A percentile compares a stretch with the other conserved stretches of the same genome.
phyloP scores from a whole-genome alignment of 345 rosid genomes.

The Arabis hirsuta region DNA sequence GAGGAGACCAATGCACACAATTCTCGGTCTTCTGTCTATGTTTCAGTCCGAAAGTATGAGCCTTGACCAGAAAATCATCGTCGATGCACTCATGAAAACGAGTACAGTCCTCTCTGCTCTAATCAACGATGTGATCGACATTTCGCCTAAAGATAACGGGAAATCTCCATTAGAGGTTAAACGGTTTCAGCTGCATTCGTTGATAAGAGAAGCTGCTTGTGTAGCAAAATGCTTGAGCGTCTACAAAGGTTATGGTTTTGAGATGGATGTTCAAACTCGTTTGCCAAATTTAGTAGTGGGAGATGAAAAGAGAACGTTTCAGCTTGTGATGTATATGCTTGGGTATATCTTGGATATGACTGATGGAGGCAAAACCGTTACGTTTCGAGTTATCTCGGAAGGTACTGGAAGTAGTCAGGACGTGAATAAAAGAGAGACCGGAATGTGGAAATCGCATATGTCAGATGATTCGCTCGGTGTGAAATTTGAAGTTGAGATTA shows the following conservation, averaged over 20 bases:
- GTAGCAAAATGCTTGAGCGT: conserved; percentile 84
- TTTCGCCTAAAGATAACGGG: conserved; percentile 70
- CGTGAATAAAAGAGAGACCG: conserved; percentile 54
- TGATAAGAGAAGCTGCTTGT: conserved; percentile 84
- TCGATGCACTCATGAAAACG: conserved; percentile 71
- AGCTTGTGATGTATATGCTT: conserved; percentile 90
- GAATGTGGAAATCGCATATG: conserved; percentile 56
- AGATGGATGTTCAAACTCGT: conserved; percentile 66
- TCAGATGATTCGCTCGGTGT: conserved; percentile 56
- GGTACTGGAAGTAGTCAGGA: conserved; percentile 53
- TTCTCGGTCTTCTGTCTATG: conserved; percentile 85
- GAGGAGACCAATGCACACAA: conserved; percentile 96
- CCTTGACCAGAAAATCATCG: conserved; percentile 65
- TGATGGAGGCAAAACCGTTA: conserved; percentile 61
- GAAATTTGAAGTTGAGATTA: conserved; percentile 75
- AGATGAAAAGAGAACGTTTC: conserved; percentile 84
- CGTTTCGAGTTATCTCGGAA: conserved; percentile 59
- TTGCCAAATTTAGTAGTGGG: conserved; percentile 82
- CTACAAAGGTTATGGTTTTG: conserved; percentile 69
- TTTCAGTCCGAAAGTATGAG: conserved; percentile 63
- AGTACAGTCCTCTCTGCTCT: conserved; percentile 76
- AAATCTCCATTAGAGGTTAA: conserved; percentile 69
- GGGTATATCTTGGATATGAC: conserved; percentile 72
- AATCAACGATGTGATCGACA: conserved; percentile 80
- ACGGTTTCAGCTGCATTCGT: conserved; percentile 68